Evolutionary conservation across 1,139 yeast species (phyloP), one percentile per base, ranked within the genome.

Genomic region (Trichomonascaceae sp.): DNA sequence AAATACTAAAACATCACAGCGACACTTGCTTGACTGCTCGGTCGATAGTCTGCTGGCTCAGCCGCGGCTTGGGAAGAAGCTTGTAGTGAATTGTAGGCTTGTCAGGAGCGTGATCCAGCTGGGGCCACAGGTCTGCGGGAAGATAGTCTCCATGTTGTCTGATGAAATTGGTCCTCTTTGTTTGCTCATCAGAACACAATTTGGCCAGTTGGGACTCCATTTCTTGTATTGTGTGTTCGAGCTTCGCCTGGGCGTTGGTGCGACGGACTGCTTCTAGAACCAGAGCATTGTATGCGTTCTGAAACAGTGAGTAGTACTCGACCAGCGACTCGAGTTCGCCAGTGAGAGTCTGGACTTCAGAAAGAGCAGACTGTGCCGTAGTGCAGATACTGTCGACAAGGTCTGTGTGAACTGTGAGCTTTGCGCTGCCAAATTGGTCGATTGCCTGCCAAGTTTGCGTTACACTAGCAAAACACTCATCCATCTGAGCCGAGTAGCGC

Each of bases 91-190:
- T 36, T n/a, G 37, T 36, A 3, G 51, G 52, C 30, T 40, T 40
- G 33, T 49, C 36, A 13, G 49, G 46, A 29, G 45, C 33, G 28
- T 59, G 59, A 16, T 59, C 54, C 31, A 67, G 50, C 3, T 64
- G 65, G 1, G 60, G 55, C 72, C 73, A 69, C 3, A 71, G 53
- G 40, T 68, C 69, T 26, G 55, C 60, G 0, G 82, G 82, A 8
- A 75, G 52, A 42, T 52, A 74, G 30, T 64, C 67, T 0, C 74
- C 75, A 48, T 71, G 59, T 5, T 54, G 50, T 2, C 48, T 42
- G 29, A 70, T 41, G 41, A 74, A 74, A 6, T 47, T 39, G 15
- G 56, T 44, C 27, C 78, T 55, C 13, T 51, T 48, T 1, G 47
- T 50, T 26, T 50, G 46, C 40, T 75, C 80, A 3, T 63, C 60